Percentiles rank a stretch among this genome's conserved stretches.
Evolutionary conservation across 306 rosid genomes (phyloP).

Genomic region (Vigna angularis): DNA sequence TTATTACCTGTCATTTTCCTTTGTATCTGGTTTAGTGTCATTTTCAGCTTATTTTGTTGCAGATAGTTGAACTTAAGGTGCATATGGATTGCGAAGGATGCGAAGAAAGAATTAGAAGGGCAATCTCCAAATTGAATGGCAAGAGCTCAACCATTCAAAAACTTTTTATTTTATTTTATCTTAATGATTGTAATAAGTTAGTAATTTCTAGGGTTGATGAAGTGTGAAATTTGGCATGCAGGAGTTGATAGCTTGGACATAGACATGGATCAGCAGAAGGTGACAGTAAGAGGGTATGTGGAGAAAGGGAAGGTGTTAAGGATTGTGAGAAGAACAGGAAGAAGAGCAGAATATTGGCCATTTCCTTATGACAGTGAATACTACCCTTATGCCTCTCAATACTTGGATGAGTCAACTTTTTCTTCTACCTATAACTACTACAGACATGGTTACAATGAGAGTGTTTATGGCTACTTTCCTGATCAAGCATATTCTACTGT

Average conservation of each 20-base stretch:
- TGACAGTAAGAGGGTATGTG: slow-evolving; percentile 68
- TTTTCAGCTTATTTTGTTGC: background rate
- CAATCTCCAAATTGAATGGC: slow-evolving; percentile 74
- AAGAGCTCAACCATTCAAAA: slow-evolving; percentile 26
- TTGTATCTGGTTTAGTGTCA: background rate
- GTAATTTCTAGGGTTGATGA: background rate
- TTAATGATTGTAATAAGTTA: no score
- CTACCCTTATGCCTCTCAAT: slow-evolving; percentile 65
- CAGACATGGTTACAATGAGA: slow-evolving; percentile 68
- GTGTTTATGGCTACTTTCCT: slow-evolving; percentile 71
- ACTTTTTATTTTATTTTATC: background rate
- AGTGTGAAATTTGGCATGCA: slow-evolving; percentile 23
- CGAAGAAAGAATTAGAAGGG: slow-evolving; percentile 70
- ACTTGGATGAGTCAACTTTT: slow-evolving; percentile 68
- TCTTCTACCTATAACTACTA: slow-evolving; percentile 71
- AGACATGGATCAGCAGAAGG: slow-evolving; percentile 80
- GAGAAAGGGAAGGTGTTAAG: slow-evolving; percentile 64
- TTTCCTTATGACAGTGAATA: slow-evolving; percentile 79
- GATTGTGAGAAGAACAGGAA: slow-evolving; percentile 78
- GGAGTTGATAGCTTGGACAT: slow-evolving; percentile 81
- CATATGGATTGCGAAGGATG: slow-evolving; percentile 94
- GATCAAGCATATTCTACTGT: slow-evolving; percentile 65
- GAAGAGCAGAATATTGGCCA: slow-evolving; percentile 84
- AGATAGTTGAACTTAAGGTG: slow-evolving; percentile 85
- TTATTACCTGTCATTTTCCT: no score